Conservation (phyloP, 176 grass and related monocot species). For the Chloris gayana region DNA sequence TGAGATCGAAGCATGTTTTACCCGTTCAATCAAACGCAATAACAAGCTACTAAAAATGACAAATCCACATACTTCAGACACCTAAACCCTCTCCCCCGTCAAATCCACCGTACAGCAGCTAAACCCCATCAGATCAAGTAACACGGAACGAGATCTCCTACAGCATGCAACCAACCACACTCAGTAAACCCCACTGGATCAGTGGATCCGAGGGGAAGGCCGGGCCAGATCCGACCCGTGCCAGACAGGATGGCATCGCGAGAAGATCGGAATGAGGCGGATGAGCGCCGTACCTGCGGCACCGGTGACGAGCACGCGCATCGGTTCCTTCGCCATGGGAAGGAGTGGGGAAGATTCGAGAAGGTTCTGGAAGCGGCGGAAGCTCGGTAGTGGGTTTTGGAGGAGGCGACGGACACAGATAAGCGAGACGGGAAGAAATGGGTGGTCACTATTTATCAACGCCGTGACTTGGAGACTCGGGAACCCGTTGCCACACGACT, state of each 20-base stretch:
- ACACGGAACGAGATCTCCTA: slow-evolving; percentile 18
- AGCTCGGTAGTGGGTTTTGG: slow-evolving; percentile 22
- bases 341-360: slow-evolving; percentile 24
- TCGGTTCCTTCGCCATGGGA: slow-evolving; percentile 89
- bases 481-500: background rate
- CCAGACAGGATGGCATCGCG: background rate
- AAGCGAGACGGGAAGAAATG: slow-evolving; percentile 8
- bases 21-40: background rate
- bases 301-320: slow-evolving; percentile 96
- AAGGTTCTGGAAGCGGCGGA: slow-evolving; percentile 26
- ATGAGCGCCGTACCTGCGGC: slow-evolving; percentile 70
- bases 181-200: slow-evolving; percentile 19
- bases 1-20: background rate
- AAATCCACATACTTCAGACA: background rate
- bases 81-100: background rate
- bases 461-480: background rate
- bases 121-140: slow-evolving; percentile 1
- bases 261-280: slow-evolving; percentile 5
- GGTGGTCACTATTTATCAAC: slow-evolving; percentile 44
- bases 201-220: background rate
- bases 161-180: background rate
- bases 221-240: slow-evolving; percentile 30
- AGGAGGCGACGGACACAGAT: slow-evolving; percentile 12
- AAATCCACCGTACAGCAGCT: background rate
- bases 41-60: background rate